phyloP scores from a whole-genome alignment of 2,329 filamentous ascomycete genomes.

The Cryphonectria carpinicola region DNA sequence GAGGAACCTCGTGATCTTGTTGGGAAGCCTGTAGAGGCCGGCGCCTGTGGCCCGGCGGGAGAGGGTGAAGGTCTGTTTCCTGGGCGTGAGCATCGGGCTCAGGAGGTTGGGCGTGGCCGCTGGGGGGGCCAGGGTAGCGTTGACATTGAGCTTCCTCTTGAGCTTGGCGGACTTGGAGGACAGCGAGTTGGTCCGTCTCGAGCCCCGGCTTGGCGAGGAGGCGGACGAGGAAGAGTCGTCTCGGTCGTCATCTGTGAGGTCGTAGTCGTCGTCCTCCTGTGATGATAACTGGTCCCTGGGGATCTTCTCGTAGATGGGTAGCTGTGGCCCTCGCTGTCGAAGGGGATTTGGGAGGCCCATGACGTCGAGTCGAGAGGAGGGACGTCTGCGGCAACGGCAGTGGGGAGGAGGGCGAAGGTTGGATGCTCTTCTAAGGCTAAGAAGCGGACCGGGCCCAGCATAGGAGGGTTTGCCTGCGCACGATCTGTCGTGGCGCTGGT shows the following conservation, averaged over 20 bases:
- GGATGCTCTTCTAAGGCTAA: not conserved
- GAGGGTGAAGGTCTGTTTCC: conserved; percentile 39
- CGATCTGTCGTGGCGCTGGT: not conserved
- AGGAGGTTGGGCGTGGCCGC: conserved; percentile 19
- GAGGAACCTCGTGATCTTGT: conserved; percentile 76
- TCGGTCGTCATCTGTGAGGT: conserved; percentile 43
- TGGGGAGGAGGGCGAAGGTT: conserved; percentile 6
- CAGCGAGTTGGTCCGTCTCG: conserved; percentile 54
- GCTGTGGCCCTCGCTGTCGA: conserved; percentile 46
- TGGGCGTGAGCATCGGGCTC: conserved; percentile 36
- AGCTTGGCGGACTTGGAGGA: conserved; percentile 50
- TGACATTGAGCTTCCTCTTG: conserved; percentile 28
- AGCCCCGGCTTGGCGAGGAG: conserved; percentile 54
- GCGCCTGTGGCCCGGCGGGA: conserved; percentile 40
- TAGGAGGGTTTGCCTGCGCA: not conserved
- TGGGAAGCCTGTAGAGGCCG: conserved; percentile 66
- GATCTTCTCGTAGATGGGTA: conserved; percentile 57
- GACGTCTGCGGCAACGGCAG: conserved; percentile 15
- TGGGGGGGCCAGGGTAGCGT: conserved; percentile 23
- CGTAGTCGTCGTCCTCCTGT: conserved; percentile 53
- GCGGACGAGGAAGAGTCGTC: conserved; percentile 42
- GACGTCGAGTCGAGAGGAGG: conserved; percentile 16
- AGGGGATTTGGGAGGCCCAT: conserved; percentile 44
- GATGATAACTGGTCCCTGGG: conserved; percentile 55
- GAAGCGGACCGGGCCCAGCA: conserved; percentile 10